These are phyloP conservation scores for Cryoendolithus antarcticus DNA, from an alignment of 2,329 filamentous ascomycete species.

Conservation along the genomic window DNA sequence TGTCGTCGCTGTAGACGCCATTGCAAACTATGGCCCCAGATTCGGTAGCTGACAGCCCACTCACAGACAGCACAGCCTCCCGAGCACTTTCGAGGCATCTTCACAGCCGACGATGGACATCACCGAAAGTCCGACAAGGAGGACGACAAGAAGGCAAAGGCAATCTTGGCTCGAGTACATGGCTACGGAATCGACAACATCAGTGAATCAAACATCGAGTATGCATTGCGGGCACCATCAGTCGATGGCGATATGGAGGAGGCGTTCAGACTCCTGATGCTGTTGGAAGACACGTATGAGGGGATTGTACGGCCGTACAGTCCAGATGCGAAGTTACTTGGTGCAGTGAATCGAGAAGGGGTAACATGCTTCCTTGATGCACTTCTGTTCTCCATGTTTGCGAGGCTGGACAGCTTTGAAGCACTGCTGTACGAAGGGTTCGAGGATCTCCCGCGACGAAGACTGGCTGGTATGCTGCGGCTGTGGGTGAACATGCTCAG, in stretches of 20 bases:
- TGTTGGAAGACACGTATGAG: conserved; percentile 70
- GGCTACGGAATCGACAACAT: conserved; percentile 42
- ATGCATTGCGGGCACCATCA: conserved; percentile 50
- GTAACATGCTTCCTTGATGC: conserved; percentile 95
- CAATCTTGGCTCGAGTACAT: conserved; percentile 40
- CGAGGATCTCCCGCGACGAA: conserved; percentile 57
- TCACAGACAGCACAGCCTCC: conserved; percentile 36
- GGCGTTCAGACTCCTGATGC: conserved; percentile 61
- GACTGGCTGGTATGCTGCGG: conserved; percentile 64
- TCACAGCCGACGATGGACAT: conserved; percentile 43
- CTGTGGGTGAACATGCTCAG: conserved; percentile 91
- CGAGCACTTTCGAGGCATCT: conserved; percentile 52
- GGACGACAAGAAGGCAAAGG: conserved; percentile 43
- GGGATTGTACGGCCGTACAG: conserved; percentile 68
- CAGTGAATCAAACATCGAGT: conserved; percentile 50
- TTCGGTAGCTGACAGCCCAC: no score
- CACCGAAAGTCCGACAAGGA: conserved; percentile 45
- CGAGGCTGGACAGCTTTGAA: conserved; percentile 78
- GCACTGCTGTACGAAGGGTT: conserved; percentile 76
- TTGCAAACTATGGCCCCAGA: no score
- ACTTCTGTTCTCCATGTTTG: conserved; percentile 91
- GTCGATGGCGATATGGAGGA: conserved; percentile 59
- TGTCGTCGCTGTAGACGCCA: no score
- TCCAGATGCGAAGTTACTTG: conserved; percentile 58
- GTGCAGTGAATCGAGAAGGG: conserved; percentile 71